Conservation (phyloP, 2,329 filamentous ascomycete genomes). For the Sclerotinia sclerotiorum region DNA sequence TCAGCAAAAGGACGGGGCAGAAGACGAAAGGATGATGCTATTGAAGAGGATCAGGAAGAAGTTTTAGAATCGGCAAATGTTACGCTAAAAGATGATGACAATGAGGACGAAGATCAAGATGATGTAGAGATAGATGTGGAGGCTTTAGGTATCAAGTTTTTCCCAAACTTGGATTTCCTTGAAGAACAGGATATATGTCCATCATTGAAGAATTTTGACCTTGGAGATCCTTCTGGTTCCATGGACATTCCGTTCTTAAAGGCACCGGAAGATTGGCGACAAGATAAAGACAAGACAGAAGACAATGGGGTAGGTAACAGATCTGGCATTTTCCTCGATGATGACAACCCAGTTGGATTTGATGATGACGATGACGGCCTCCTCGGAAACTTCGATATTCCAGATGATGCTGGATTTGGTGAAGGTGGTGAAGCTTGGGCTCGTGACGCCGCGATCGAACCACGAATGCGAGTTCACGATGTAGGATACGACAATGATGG, state of each 20-base stretch:
- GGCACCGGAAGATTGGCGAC: conserved; percentile 80
- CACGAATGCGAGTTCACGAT: conserved; percentile 79
- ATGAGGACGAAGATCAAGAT: conserved; percentile 49
- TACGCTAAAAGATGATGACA: conserved; percentile 45
- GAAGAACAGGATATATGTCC: conserved; percentile 92
- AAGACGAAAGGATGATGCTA: conserved; percentile 61
- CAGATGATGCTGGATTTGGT: conserved; percentile 77
- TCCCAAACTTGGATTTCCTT: conserved; percentile 73
- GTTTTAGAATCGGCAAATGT: conserved; percentile 42
- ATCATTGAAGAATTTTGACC: conserved; percentile 88
- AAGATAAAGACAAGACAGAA: conserved; percentile 62
- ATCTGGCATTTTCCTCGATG: conserved; percentile 81
- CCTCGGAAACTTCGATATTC: conserved; percentile 68
- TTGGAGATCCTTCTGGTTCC: conserved; percentile 81
- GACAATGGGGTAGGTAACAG: conserved; percentile 58
- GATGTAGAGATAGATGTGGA: conserved; percentile 77
- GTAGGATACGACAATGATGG: conserved; percentile 56
- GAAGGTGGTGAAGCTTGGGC: conserved; percentile 97
- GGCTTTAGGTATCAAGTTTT: conserved; percentile 75
- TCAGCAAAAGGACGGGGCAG: conserved; percentile 42
- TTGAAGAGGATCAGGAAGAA: conserved; percentile 48
- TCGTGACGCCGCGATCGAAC: conserved; percentile 80
- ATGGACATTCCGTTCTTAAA: conserved; percentile 91
- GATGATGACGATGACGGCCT: conserved; percentile 72
- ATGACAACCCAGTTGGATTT: conserved; percentile 80